A percentile compares a stretch with the other conserved stretches of the same genome.
These are phyloP conservation scores for Aphanomyces stellatus DNA, from an alignment of 352 stramenopile genomes.

Conservation along the genomic window DNA sequence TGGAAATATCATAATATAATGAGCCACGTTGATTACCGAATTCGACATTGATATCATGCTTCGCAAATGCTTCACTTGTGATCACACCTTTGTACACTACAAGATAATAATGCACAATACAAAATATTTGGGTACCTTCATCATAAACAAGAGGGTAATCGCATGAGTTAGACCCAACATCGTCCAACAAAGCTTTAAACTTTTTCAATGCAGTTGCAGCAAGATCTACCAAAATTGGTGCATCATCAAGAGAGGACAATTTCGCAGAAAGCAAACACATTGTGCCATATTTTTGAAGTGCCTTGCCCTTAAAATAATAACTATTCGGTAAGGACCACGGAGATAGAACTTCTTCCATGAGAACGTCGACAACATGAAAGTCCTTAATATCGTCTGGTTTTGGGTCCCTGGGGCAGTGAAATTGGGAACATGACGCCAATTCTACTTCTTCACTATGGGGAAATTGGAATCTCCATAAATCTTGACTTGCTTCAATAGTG, in stretches of 20 bases:
- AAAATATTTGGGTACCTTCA: constrained; percentile 19
- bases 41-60: constrained; percentile 60
- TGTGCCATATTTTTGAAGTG: constrained; percentile 63
- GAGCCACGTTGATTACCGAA: constrained; percentile 24
- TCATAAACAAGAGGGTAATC: constrained; percentile 56
- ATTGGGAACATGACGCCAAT: neutral
- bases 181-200: constrained; percentile 34
- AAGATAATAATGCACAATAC: neutral
- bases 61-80: constrained; percentile 39
- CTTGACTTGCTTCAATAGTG: constrained; percentile 27
- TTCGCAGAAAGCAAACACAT: constrained; percentile 66
- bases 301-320: constrained; percentile 83
- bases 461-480: constrained; percentile 43
- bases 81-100: constrained; percentile 57
- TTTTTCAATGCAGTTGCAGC: constrained; percentile 39
- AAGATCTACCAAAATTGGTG: constrained; percentile 40
- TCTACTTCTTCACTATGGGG: constrained; percentile 34
- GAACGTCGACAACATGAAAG: neutral
- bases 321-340: constrained; percentile 23
- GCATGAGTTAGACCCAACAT: constrained; percentile 38
- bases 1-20: neutral
- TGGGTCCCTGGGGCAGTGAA: neutral
- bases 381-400: neutral
- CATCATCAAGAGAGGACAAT: constrained; percentile 29
- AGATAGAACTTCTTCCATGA: neutral